Base-by-base conservation (phyloP, 1,139 yeast genomes). In the Arxiozyma bovina region DNA sequence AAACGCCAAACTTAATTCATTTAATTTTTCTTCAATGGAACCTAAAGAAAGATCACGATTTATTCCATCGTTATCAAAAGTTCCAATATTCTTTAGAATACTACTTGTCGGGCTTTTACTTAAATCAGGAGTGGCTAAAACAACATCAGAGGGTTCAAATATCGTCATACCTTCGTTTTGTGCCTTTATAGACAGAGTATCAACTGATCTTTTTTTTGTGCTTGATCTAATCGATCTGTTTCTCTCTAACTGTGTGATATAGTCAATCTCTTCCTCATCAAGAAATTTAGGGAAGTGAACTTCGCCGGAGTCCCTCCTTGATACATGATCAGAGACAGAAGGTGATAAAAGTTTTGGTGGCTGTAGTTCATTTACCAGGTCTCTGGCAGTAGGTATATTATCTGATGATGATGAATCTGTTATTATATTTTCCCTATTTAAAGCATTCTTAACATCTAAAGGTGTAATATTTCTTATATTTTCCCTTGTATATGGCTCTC, bases 161-260 rank as follows among this genome's bases (percentile, higher is more conserved):
- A 73, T 64, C 42, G 65, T 65, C 76, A 73, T 73, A 6, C 76
- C 77, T 52, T 69, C 73, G 56, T 68, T 73, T 55, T 68, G 72
- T 4, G 74, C 75, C 50, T 73, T 71, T 1, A 64, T 54, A 1
- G 71, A 70, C 17, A 72, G 62, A 0, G 69, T 66, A 45, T 73
- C 76, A 17, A 72, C 53, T 1, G 75, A 71, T 27, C 67, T 59
- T 57, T 68, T 61, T 45, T 62, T 54, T 51, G 61, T 61, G 54
- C 61, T 61, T 25, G 71, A 65, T 55, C 61, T 61, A 62, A 63
- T 55, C 1, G 90, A 83, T 59, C 88, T 73, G 20, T 85, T 79
- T 58, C 91, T 76, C 66, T 86, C 95, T 50, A 86, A 65, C 5
- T 88, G 80, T 1, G 84, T 84, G 57, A 86, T 86, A 51, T 87